A percentile compares a stretch with the other conserved stretches of the same genome.
Conservation (phyloP, 2,329 filamentous ascomycete genomes). For the Ambrosiella cleistominuta region DNA sequence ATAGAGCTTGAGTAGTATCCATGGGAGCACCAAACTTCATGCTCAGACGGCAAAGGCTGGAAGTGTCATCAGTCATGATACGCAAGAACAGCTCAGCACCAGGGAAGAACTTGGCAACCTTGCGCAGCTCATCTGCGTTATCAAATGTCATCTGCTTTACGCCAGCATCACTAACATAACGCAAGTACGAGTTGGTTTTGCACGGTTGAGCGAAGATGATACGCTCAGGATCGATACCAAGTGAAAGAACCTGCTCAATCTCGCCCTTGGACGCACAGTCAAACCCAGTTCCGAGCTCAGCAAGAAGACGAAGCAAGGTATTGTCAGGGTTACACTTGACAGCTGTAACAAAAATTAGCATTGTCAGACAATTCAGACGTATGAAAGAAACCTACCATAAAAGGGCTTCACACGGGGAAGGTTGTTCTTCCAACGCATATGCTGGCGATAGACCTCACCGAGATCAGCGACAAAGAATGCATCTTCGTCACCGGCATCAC, state of each 20-base stretch:
- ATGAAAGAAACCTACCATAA: slow-evolving; percentile 47
- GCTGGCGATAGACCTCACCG: slow-evolving; percentile 96
- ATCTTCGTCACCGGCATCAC: slow-evolving; percentile 86
- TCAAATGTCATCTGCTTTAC: slow-evolving; percentile 99
- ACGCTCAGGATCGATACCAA: slow-evolving; percentile 69
- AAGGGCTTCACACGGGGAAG: slow-evolving; percentile 86
- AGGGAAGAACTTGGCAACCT: slow-evolving; percentile 84
- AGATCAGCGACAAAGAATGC: slow-evolving; percentile 97
- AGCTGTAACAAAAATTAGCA: slow-evolving; percentile 31
- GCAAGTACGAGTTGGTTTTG: slow-evolving; percentile 97
- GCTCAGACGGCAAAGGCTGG: slow-evolving; percentile 83
- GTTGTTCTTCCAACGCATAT: slow-evolving; percentile 93
- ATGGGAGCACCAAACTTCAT: slow-evolving; percentile 92
- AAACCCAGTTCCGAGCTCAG: slow-evolving; percentile 80
- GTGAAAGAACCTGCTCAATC: slow-evolving; percentile 75
- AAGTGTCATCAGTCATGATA: slow-evolving; percentile 91
- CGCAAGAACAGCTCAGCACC: slow-evolving; percentile 82
- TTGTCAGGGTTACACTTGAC: slow-evolving; percentile 98
- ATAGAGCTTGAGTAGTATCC: slow-evolving; percentile 59
- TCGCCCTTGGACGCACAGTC: slow-evolving; percentile 97
- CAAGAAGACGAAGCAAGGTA: slow-evolving; percentile 72
- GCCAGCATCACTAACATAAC: slow-evolving; percentile 65
- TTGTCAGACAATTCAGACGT: background rate
- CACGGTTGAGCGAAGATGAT: slow-evolving; percentile 99
- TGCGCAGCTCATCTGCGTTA: slow-evolving; percentile 94